Conservation (phyloP, 2,329 filamentous ascomycete species). For the Botryotinia convoluta region DNA sequence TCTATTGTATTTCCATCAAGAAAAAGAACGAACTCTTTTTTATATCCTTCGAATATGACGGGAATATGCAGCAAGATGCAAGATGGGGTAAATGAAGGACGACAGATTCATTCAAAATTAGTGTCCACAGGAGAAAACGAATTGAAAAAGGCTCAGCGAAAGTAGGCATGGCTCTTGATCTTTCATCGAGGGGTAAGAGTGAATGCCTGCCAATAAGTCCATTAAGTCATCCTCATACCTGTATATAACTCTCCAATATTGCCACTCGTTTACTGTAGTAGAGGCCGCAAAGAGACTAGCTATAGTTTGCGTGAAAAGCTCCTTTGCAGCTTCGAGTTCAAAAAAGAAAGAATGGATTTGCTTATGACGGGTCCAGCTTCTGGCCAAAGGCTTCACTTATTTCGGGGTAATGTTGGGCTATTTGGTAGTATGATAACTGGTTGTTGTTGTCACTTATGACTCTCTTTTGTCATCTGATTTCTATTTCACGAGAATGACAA, state of each 20-base stretch:
- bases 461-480: fast-evolving
- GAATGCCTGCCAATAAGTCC: too few relatives aligned
- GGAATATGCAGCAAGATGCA: too few relatives aligned
- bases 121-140: too few relatives aligned
- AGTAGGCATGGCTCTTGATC: too few relatives aligned
- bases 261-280: not conserved
- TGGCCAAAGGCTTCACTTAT: fast-evolving
- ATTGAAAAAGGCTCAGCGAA: too few relatives aligned
- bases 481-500: not conserved
- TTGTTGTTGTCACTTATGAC: not conserved
- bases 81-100: too few relatives aligned
- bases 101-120: too few relatives aligned
- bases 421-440: not conserved
- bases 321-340: not conserved
- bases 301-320: too few relatives aligned
- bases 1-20: not conserved
- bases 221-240: too few relatives aligned
- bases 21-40: not conserved
- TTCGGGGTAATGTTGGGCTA: fast-evolving
- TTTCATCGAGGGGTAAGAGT: too few relatives aligned
- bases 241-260: too few relatives aligned
- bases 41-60: too few relatives aligned
- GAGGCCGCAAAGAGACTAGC: not conserved
- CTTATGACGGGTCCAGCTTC: not conserved
- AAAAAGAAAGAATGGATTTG: not conserved